phyloP scores from a whole-genome alignment of 164 flowering plant species.

The Aristolochia contorta region DNA sequence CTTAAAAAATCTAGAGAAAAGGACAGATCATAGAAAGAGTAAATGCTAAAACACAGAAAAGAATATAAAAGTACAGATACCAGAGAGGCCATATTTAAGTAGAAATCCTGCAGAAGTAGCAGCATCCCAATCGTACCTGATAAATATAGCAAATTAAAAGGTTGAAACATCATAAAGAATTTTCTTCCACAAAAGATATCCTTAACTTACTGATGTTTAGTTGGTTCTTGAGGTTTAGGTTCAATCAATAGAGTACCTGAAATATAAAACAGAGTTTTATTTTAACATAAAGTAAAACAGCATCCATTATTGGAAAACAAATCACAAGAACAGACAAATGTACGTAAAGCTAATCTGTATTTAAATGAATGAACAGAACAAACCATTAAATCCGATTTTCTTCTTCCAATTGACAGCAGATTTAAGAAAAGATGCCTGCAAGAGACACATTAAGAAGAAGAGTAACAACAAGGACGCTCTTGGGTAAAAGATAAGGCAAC shows the following conservation, averaged over 20 bases:
- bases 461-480: too few species aligned
- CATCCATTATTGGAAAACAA: too few species aligned
- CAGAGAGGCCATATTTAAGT: slow-evolving; percentile 73
- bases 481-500: background rate
- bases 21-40: too few species aligned
- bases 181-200: background rate
- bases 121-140: slow-evolving; percentile 98
- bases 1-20: too few species aligned
- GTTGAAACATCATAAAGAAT: background rate
- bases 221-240: slow-evolving; percentile 99
- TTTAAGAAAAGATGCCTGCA: slow-evolving; percentile 78
- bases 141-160: slow-evolving; percentile 5
- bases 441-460: background rate
- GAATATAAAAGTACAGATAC: slow-evolving; percentile 20
- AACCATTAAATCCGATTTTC: slow-evolving; percentile 94
- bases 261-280: background rate
- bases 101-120: slow-evolving; percentile 83
- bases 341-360: too few species aligned
- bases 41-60: too few species aligned
- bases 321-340: too few species aligned
- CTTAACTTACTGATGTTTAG: slow-evolving; percentile 82
- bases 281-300: too few species aligned
- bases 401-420: slow-evolving; percentile 88
- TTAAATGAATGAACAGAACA: background rate
- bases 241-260: slow-evolving; percentile 85